A percentile compares a stretch with the other conserved stretches of the same genome.
These are phyloP conservation scores for Trichosporon sp. DNA, from an alignment of 1,284 basidiomycete species.

Conservation along the genomic window DNA sequence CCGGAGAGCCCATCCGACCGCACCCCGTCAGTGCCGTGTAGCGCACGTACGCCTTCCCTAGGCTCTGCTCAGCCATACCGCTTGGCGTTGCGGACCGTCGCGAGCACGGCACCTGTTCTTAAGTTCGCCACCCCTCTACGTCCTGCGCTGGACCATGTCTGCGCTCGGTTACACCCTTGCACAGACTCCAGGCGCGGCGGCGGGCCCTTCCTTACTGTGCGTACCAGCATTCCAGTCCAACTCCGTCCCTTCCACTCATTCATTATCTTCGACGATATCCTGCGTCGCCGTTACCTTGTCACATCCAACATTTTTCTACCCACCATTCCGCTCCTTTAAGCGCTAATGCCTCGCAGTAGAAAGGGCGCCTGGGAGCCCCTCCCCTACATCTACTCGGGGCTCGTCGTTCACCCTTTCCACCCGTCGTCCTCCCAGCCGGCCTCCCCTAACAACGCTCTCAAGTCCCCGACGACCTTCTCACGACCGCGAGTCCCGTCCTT, in stretches of 20 bases:
- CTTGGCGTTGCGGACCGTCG: background rate
- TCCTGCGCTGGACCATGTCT: background rate
- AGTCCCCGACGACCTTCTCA: constrained; percentile 24
- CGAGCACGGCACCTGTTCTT: background rate
- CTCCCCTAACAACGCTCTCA: constrained; percentile 11
- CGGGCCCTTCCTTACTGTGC: constrained; percentile 1
- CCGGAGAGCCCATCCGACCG: background rate
- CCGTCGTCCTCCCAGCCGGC: constrained; percentile 30
- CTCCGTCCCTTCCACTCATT: background rate
- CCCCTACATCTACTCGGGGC: constrained; percentile 44
- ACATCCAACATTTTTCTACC: background rate
- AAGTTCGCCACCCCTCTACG: background rate
- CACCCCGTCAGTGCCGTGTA: background rate
- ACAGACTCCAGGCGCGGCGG: background rate
- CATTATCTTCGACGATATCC: background rate
- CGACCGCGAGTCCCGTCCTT: constrained; percentile 26
- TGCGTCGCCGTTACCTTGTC: background rate
- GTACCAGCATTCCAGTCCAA: background rate
- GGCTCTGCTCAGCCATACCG: background rate
- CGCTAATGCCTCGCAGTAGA: constrained; percentile 12
- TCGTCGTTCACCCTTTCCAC: constrained; percentile 40
- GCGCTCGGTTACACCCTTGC: background rate
- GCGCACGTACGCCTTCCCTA: background rate
- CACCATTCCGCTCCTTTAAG: background rate
- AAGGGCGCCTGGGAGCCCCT: constrained; percentile 42